Evolutionary conservation across 176 grass and related monocot species (phyloP), one percentile per base, ranked within the genome.

Genomic region (Coix lacrymajobi): DNA sequence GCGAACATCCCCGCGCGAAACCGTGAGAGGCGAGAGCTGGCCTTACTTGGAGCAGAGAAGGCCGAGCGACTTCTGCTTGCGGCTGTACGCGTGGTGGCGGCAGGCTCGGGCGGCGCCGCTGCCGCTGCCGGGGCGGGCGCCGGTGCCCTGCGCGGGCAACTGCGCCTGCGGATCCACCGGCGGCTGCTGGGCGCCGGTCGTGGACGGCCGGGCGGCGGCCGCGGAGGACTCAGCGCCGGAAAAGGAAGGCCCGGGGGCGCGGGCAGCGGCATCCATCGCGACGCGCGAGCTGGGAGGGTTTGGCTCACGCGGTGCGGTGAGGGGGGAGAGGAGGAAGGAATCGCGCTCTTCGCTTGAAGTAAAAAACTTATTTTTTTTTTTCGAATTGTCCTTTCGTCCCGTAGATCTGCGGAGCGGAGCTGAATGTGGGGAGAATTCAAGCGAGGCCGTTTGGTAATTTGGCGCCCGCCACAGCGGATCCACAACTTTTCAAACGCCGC

Each of bases 31-130:
- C 25, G 39, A 11, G 19, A 11, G 26, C 8, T 71, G 37, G 45
- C 7, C 79, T 56, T 87, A 97, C 94, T 97, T 97, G 70, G 95
- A 89, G 92, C 92, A 97, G 63, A 97, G 73, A 71, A 97, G 86
- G 70, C 92, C 90, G 38, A 97, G 73, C 1, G 95, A 97, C 54
- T 97, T 97, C 95, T 94, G 86, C 90, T 97, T 97, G 46, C 95
- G 81, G 84, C 90, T 92, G 86, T 97, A 97, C 48, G 86, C 81
- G 76, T 90, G 83, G 78, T 77, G 87, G 8, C 52, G 69, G 77
- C 82, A 89, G 39, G 62, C 22, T 26, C 20, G 20, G 19, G 37
- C 73, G 31, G 4, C n/a, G 51, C 46, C 71, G 36, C 33, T 29
- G 19, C 45, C 34, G 32, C 7, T 11, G 12, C 72, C 63, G 63